These are phyloP conservation scores for Aspergillus heteromorphus DNA, from an alignment of 495 filamentous ascomycete species.

Conservation along the genomic window DNA sequence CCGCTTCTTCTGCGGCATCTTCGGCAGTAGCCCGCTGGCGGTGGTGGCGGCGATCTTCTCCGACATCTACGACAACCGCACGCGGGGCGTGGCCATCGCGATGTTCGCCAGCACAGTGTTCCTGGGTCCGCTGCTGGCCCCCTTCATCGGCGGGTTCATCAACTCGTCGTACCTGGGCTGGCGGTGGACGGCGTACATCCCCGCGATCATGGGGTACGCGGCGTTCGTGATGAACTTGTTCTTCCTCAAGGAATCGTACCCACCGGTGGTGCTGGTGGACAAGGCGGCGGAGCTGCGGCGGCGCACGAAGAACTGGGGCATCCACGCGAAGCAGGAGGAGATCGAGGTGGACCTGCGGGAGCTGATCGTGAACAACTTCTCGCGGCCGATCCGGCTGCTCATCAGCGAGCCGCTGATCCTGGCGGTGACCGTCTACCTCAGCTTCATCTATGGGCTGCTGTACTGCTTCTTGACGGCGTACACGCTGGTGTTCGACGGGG, in stretches of 20 bases:
- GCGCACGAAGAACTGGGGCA: constrained; percentile 84
- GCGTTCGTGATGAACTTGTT: constrained; percentile 65
- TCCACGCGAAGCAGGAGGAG: constrained; percentile 91
- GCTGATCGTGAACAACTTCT: constrained; percentile 78
- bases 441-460: constrained; percentile 75
- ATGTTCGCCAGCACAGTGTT: constrained; percentile 84
- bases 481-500: constrained; percentile 68
- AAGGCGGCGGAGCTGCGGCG: constrained; percentile 78
- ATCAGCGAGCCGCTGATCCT: constrained; percentile 77
- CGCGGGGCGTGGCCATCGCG: constrained; percentile 70
- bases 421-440: constrained; percentile 70
- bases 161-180: constrained; percentile 64
- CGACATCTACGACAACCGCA: constrained; percentile 79
- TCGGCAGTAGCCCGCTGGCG: constrained; percentile 71
- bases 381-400: constrained; percentile 71
- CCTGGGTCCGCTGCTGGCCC: constrained; percentile 71
- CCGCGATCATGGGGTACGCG: constrained; percentile 68
- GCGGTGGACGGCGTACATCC: constrained; percentile 79
- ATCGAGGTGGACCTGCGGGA: constrained; percentile 80
- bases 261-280: constrained; percentile 67
- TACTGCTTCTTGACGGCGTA: constrained; percentile 82
- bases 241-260: constrained; percentile 79
- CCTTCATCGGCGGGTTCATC: constrained; percentile 85
- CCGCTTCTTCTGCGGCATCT: constrained; percentile 75
- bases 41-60: constrained; percentile 85